Conservation (phyloP, 2,329 filamentous ascomycete genomes). For the Acrocalymma vagum region DNA sequence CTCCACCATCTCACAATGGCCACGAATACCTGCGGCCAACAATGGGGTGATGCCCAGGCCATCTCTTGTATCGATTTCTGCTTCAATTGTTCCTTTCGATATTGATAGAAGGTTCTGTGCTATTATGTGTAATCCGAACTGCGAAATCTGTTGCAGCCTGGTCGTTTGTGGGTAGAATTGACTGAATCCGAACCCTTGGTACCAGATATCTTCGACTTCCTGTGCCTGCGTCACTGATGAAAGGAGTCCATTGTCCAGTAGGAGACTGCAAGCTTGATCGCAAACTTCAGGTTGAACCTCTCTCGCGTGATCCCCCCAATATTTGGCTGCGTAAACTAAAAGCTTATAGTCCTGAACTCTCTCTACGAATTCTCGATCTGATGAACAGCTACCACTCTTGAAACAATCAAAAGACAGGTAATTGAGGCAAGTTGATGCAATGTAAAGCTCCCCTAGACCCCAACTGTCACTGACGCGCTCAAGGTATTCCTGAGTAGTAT, state of each 20-base stretch:
- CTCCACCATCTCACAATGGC: slow-evolving; percentile 3
- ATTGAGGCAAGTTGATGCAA: slow-evolving; percentile 34
- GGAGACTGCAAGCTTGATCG: slow-evolving; percentile 9
- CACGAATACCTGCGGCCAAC: slow-evolving; percentile 1
- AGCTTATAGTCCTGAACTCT: slow-evolving; percentile 26
- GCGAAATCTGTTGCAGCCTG: slow-evolving; percentile 5
- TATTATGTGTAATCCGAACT: slow-evolving; percentile 6
- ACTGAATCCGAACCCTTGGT: slow-evolving; percentile 7
- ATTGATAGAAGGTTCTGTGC: no score
- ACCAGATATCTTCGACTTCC: background rate
- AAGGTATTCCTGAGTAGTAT: slow-evolving; percentile 34
- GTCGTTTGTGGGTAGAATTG: background rate
- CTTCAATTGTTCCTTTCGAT: background rate
- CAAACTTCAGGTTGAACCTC: slow-evolving; percentile 9
- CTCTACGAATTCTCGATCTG: slow-evolving; percentile 19
- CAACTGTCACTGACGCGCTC: slow-evolving; percentile 29
- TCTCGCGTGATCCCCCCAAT: slow-evolving; percentile 33
- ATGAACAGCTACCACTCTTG: slow-evolving; percentile 14
- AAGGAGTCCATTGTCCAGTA: slow-evolving; percentile 4
- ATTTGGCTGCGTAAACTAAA: slow-evolving; percentile 37
- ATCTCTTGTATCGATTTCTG: slow-evolving; percentile 6
- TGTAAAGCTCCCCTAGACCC: slow-evolving; percentile 31
- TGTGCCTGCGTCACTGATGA: slow-evolving; percentile 12
- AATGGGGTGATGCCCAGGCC: background rate
- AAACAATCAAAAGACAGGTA: slow-evolving; percentile 39